Conservation (phyloP, 2,329 filamentous ascomycete genomes). For the Xylariaceae sp. region DNA sequence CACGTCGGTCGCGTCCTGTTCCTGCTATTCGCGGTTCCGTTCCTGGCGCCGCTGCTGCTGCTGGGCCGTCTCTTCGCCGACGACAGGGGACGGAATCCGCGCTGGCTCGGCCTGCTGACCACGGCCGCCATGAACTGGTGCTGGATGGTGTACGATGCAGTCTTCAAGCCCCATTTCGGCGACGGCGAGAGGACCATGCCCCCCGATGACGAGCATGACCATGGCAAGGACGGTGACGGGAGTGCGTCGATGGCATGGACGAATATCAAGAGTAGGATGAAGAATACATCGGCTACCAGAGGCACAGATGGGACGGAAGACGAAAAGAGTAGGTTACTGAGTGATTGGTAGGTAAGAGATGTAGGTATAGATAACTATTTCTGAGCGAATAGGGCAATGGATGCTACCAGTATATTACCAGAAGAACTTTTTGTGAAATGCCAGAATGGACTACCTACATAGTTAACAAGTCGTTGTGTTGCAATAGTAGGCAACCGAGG, state of each 20-base stretch:
- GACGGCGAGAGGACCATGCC: conserved; percentile 68
- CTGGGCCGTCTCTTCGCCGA: conserved; percentile 50
- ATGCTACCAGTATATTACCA: too few species aligned
- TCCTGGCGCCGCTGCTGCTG: conserved; percentile 43
- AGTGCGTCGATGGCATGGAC: neutral
- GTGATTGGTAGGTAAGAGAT: conserved; percentile 23
- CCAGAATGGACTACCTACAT: too few species aligned
- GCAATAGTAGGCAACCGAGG: too few species aligned
- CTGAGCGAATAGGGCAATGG: too few species aligned
- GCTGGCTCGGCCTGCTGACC: conserved; percentile 55
- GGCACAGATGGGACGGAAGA: conserved; percentile 2
- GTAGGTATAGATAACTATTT: too few species aligned
- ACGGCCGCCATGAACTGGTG: conserved; percentile 40
- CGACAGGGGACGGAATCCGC: conserved; percentile 57
- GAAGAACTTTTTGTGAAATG: too few species aligned
- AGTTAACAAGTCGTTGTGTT: too few species aligned
- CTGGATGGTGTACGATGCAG: conserved; percentile 60
- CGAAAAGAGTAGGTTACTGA: conserved; percentile 24
- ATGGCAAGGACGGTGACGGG: neutral
- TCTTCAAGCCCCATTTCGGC: conserved; percentile 67
- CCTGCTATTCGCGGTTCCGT: conserved; percentile 51
- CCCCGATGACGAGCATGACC: conserved; percentile 11
- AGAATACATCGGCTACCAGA: too few species aligned
- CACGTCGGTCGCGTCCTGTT: conserved; percentile 59
- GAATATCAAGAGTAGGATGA: too few species aligned